Percentiles rank a stretch among this genome's conserved stretches.
phyloP scores from a whole-genome alignment of 768 basidiomycete genomes.

The Collybiopsis confluens region DNA sequence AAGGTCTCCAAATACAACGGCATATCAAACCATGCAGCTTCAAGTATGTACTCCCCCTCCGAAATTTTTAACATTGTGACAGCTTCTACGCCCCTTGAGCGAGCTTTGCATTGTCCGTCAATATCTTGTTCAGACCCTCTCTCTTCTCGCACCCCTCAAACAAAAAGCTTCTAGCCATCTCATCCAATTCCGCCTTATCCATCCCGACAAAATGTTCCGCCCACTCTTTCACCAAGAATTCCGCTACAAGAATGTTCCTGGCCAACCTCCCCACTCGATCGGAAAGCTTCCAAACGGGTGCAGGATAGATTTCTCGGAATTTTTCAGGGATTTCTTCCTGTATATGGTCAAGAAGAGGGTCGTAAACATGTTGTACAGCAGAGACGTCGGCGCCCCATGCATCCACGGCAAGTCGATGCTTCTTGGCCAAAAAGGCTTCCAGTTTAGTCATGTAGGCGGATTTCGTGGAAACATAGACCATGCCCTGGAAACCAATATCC shows the following conservation, averaged over 20 bases:
- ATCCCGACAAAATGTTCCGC: slow-evolving; percentile 63
- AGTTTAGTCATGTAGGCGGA: slow-evolving; percentile 73
- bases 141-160: slow-evolving; percentile 67
- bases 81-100: slow-evolving; percentile 15
- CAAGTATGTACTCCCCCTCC: too few relatives aligned
- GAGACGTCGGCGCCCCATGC: slow-evolving; percentile 73
- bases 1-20: too few relatives aligned
- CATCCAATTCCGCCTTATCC: slow-evolving; percentile 59
- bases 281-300: slow-evolving; percentile 58
- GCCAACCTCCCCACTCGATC: slow-evolving; percentile 54
- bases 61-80: too few relatives aligned
- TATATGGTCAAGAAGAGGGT: slow-evolving; percentile 64
- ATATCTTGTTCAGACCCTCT: slow-evolving; percentile 56
- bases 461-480: slow-evolving; percentile 68
- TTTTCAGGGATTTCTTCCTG: slow-evolving; percentile 46
- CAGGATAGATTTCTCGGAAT: slow-evolving; percentile 56
- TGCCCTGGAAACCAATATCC: slow-evolving; percentile 83
- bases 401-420: slow-evolving; percentile 73
- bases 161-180: slow-evolving; percentile 70
- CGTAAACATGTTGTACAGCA: slow-evolving; percentile 52
- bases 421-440: slow-evolving; percentile 67
- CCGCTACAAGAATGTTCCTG: slow-evolving; percentile 64
- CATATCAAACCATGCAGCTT: too few relatives aligned
- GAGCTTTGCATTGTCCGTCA: slow-evolving; percentile 31
- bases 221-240: slow-evolving; percentile 72